phyloP scores from a whole-genome alignment of 116 monocot genomes.

The Trichopus zeylanicus region DNA sequence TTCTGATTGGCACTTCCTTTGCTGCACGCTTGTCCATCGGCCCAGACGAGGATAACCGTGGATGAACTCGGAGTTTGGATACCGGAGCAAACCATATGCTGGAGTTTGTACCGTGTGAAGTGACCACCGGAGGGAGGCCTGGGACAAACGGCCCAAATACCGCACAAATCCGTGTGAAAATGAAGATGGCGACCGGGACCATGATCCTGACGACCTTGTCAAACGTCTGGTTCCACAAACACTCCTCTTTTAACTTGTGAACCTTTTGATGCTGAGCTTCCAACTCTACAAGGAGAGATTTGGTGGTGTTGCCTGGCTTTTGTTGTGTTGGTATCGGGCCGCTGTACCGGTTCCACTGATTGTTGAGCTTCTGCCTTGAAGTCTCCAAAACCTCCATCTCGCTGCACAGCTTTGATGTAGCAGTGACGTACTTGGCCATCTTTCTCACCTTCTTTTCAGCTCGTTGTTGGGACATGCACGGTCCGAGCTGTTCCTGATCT shows the following conservation, averaged over 20 bases:
- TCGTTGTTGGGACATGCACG: constrained; percentile 4
- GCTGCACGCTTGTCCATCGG: constrained; percentile 17
- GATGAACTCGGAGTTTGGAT: background rate
- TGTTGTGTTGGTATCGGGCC: constrained; percentile 22
- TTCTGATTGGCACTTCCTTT: constrained; percentile 15
- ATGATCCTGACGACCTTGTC: constrained; percentile 52
- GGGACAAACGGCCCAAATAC: constrained; percentile 41
- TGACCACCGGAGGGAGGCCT: no score
- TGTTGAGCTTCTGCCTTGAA: constrained; percentile 22
- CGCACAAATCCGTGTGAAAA: constrained; percentile 51
- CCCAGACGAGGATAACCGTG: no score
- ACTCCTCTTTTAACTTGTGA: constrained; percentile 40
- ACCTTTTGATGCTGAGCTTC: constrained; percentile 34
- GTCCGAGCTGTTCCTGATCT: background rate
- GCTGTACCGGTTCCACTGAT: constrained; percentile 11
- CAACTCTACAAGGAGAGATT: constrained; percentile 17
- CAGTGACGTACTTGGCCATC: constrained; percentile 40
- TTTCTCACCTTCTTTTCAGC: no score
- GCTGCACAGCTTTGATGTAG: constrained; percentile 25
- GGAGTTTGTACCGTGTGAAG: background rate
- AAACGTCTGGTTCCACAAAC: constrained; percentile 46
- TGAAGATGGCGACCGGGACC: constrained; percentile 32
- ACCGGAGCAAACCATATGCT: constrained; percentile 8
- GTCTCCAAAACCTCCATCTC: constrained; percentile 76
- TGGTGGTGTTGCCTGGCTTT: constrained; percentile 9